Percentiles rank a stretch among this genome's conserved stretches.
phyloP scores from a whole-genome alignment of 495 filamentous ascomycete genomes.

The Pyrenula massariospora region DNA sequence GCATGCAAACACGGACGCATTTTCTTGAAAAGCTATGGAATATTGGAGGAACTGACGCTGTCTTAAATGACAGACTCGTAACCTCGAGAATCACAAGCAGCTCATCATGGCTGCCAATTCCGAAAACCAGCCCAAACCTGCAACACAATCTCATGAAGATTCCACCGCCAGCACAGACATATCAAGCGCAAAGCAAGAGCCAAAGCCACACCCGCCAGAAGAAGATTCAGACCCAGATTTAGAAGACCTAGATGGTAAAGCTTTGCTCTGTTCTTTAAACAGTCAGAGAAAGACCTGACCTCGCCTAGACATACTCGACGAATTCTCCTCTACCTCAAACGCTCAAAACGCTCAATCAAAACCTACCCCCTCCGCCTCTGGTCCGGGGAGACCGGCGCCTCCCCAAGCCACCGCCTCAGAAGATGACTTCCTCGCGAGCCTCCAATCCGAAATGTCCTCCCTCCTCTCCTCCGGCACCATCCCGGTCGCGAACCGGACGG shows the following conservation, averaged over 20 bases:
- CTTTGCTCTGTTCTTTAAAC: not conserved
- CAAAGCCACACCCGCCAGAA: conserved; percentile 12
- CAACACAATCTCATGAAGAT: not conserved
- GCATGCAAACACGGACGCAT: too few relatives aligned
- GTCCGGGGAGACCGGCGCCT: conserved; percentile 21
- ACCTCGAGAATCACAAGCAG: too few relatives aligned
- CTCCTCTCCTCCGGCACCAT: conserved; percentile 41
- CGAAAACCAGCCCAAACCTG: not conserved
- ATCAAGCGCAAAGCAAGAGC: conserved; percentile 5
- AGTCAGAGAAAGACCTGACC: not conserved
- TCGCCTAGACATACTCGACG: conserved; percentile 70
- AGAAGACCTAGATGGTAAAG: conserved; percentile 78
- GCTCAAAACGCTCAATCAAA: conserved; percentile 28
- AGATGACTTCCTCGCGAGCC: conserved; percentile 62
- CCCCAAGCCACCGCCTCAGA: conserved; percentile 27
- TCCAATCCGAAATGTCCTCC: conserved; percentile 79
- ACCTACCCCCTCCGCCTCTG: conserved; percentile 16
- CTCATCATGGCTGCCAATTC: not conserved
- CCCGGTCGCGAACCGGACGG: conserved; percentile 13
- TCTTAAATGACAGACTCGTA: too few relatives aligned
- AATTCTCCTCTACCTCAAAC: conserved; percentile 55
- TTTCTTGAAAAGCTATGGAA: too few relatives aligned
- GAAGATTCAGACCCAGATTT: conserved; percentile 50
- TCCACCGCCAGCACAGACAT: not conserved
- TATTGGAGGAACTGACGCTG: too few relatives aligned